Evolutionary conservation across 257 asterid genomes (phyloP).

Genomic region (Ballota nigra): DNA sequence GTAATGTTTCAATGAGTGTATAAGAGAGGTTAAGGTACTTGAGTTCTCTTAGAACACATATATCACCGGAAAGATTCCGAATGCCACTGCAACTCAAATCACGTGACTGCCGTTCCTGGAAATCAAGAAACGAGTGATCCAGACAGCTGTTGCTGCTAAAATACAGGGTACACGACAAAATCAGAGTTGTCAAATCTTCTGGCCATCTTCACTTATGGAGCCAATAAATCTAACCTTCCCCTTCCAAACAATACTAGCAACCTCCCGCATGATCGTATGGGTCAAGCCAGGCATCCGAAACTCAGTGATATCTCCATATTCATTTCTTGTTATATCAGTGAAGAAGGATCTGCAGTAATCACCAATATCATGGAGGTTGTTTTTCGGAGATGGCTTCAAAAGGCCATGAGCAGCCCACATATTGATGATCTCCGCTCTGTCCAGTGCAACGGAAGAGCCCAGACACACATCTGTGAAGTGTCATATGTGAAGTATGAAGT

Average conservation of each 20-base stretch:
- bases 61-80: constrained; percentile 5
- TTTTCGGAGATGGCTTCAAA: background rate
- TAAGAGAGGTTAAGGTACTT: constrained; percentile 23
- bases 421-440: constrained; percentile 11
- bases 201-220: background rate
- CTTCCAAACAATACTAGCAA: constrained; percentile 1
- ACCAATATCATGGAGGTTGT: background rate
- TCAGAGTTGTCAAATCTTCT: background rate
- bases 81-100: constrained; percentile 27
- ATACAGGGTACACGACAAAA: background rate
- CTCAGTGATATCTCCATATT: background rate
- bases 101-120: constrained; percentile 5
- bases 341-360: background rate
- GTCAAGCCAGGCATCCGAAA: constrained; percentile 17
- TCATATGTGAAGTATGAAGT: no score
- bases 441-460: constrained; percentile 1
- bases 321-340: constrained; percentile 1
- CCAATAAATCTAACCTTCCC: background rate
- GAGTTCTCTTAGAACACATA: background rate
- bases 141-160: background rate
- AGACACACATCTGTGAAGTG: no score
- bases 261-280: background rate
- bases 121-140: background rate
- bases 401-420: constrained; percentile 20
- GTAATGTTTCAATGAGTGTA: constrained; percentile 14